These are phyloP conservation scores for Trichosporon ovoides DNA, from an alignment of 1,284 basidiomycete genomes.

Conservation along the genomic window DNA sequence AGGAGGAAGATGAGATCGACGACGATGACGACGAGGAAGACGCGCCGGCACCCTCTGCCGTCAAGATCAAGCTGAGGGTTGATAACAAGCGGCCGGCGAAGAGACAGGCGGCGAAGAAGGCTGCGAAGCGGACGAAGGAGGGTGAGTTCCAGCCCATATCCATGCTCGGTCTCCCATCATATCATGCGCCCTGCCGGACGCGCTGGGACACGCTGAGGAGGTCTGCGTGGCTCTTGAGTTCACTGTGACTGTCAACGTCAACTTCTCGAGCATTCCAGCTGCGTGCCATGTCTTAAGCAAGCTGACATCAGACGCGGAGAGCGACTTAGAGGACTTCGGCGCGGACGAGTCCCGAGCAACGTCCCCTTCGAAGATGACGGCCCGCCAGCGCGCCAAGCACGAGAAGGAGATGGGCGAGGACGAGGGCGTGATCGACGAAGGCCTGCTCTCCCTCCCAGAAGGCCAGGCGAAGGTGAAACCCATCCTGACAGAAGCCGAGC, in stretches of 20 bases:
- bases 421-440: constrained; percentile 21
- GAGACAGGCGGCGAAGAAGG: constrained; percentile 22
- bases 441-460: constrained; percentile 40
- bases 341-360: constrained; percentile 10
- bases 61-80: constrained; percentile 1
- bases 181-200: neutral
- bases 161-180: constrained; percentile 12
- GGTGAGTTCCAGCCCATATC: constrained; percentile 11
- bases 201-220: too few species aligned
- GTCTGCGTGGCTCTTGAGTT: too few species aligned
- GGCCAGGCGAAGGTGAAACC: constrained; percentile 60
- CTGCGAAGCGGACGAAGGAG: constrained; percentile 16
- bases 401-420: constrained; percentile 25
- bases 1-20: constrained; percentile 4
- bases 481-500: constrained; percentile 69
- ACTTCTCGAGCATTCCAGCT: too few species aligned
- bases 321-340: constrained; percentile 1
- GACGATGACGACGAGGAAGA: constrained; percentile 12
- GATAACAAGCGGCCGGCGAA: constrained; percentile 14
- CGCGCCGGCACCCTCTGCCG: neutral
- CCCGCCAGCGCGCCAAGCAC: constrained; percentile 30
- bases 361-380: constrained; percentile 35
- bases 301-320: constrained; percentile 4
- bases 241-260: too few species aligned
- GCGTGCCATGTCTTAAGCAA: too few species aligned